These are phyloP conservation scores for Trichoderma pleuroti DNA, from an alignment of 2,329 filamentous ascomycete genomes.

Conservation along the genomic window DNA sequence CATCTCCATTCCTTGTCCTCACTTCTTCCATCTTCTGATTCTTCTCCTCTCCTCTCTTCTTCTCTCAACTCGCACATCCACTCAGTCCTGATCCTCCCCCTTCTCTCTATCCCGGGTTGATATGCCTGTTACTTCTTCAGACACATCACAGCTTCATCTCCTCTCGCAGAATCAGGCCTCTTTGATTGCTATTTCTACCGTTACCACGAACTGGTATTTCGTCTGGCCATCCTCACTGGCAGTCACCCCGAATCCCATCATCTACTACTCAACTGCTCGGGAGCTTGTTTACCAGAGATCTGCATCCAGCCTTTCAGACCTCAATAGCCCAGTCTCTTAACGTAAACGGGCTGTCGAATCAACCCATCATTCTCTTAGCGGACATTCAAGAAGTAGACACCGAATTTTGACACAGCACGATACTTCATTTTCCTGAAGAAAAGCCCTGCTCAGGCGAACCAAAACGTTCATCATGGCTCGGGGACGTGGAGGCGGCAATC, in stretches of 20 bases:
- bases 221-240: background rate
- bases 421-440: background rate
- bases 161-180: background rate
- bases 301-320: background rate
- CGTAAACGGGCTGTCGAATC: too few relatives aligned
- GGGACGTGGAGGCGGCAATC: conserved; percentile 34
- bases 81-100: background rate
- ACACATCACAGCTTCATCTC: background rate
- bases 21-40: background rate
- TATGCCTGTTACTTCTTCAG: background rate
- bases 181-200: background rate
- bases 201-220: background rate
- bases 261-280: background rate
- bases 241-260: background rate
- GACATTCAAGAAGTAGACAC: background rate
- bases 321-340: background rate
- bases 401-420: background rate
- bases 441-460: background rate
- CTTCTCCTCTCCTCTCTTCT: background rate
- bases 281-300: background rate
- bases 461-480: conserved; percentile 36
- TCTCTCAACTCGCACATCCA: background rate
- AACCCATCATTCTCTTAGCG: background rate
- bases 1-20: background rate
- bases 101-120: background rate